These are phyloP conservation scores for Oxyria digyna DNA, from an alignment of 148 eudicot species.

Conservation along the genomic window DNA sequence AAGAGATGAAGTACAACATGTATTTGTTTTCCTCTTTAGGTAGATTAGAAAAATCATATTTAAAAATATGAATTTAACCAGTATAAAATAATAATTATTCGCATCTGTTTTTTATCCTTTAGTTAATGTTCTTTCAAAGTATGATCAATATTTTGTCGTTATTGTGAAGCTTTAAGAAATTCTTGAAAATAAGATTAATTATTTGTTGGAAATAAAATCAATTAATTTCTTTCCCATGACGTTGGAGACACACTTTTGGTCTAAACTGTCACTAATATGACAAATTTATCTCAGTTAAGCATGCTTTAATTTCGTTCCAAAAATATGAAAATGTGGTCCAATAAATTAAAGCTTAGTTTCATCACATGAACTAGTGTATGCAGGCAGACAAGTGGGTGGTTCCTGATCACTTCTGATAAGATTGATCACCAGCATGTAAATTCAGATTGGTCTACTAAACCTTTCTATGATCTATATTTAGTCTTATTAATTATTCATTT, in stretches of 20 bases:
- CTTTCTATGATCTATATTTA: not conserved
- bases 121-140: no score
- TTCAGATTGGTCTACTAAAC: not conserved
- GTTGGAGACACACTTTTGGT: no score
- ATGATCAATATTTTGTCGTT: not conserved
- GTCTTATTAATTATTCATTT: not conserved
- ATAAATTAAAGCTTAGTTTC: not conserved
- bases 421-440: not conserved
- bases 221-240: no score
- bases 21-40: no score
- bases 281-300: not conserved
- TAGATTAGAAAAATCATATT: no score
- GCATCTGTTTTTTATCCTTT: no score
- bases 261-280: no score
- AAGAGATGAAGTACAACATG: no score
- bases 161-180: not conserved
- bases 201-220: no score
- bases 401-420: not conserved
- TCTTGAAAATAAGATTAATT: no score
- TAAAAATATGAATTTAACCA: no score
- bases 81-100: no score
- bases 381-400: not conserved
- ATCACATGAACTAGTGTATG: not conserved
- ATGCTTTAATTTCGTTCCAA: not conserved
- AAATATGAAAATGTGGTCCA: not conserved